Evolutionary conservation across 2,329 filamentous ascomycete species (phyloP).

Genomic region (Aspergillus sp.): DNA sequence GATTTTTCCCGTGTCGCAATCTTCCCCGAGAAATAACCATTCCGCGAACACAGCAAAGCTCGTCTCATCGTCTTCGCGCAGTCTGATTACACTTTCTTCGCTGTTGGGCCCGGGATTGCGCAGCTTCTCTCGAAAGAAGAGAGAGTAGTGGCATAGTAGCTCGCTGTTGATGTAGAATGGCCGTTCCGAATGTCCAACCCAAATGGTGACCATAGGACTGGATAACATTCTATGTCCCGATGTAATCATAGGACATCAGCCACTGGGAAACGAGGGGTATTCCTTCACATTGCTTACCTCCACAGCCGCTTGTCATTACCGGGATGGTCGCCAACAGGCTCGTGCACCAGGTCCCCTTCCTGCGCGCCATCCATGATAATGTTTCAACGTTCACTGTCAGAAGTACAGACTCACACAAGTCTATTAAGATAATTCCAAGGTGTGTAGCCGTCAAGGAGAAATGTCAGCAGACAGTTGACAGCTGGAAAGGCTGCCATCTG

Average conservation of each 20-base stretch:
- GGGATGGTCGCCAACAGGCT: too few species aligned
- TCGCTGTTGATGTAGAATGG: slow-evolving; percentile 1
- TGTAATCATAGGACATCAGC: too few species aligned
- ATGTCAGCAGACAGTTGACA: too few species aligned
- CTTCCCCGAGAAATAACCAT: slow-evolving; percentile 2
- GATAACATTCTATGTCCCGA: neutral
- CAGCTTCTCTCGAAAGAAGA: slow-evolving; percentile 3
- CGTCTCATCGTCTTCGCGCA: slow-evolving; percentile 3
- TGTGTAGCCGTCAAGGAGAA: too few species aligned
- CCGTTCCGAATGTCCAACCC: neutral
- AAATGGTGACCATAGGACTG: neutral
- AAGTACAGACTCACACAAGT: too few species aligned
- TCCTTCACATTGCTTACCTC: too few species aligned
- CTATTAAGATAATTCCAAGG: too few species aligned
- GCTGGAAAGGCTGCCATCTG: too few species aligned
- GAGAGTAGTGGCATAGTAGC: neutral
- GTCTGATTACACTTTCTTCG: neutral
- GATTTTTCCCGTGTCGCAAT: slow-evolving; percentile 1
- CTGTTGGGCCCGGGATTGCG: neutral
- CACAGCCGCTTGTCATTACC: too few species aligned
- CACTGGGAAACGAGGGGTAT: neutral
- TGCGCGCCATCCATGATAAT: too few species aligned
- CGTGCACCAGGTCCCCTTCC: too few species aligned
- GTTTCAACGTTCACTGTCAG: too few species aligned
- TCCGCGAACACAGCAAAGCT: slow-evolving; percentile 4